A percentile compares a stretch with the other conserved stretches of the same genome.
phyloP scores from a whole-genome alignment of 1,284 basidiomycete genomes.

The Marasmius tenuissimus region DNA sequence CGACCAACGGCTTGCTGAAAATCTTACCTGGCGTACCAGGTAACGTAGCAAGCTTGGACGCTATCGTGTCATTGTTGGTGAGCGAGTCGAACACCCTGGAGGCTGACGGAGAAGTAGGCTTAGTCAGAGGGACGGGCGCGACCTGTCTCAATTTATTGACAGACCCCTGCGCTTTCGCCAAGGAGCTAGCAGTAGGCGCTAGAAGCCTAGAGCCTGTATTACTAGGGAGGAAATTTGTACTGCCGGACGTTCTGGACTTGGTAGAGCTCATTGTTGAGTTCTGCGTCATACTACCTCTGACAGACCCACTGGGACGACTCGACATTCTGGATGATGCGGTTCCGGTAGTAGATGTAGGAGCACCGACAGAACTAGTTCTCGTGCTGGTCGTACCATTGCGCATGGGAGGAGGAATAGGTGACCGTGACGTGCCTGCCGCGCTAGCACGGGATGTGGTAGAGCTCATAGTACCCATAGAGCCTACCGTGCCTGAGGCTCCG shows the following conservation, averaged over 20 bases:
- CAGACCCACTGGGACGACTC: neutral
- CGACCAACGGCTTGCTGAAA: constrained; percentile 52
- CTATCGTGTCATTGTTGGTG: constrained; percentile 38
- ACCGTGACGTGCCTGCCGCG: constrained; percentile 8
- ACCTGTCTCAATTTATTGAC: constrained; percentile 3
- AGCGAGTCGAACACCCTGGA: constrained; percentile 22
- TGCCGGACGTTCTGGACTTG: neutral
- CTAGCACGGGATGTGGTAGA: constrained; percentile 13
- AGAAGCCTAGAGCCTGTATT: constrained; percentile 53
- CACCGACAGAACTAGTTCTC: constrained; percentile 22
- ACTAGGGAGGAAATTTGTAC: constrained; percentile 12
- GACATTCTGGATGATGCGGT: neutral
- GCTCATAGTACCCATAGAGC: constrained; percentile 8
- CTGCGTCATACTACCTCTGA: neutral
- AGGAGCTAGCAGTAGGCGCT: constrained; percentile 75
- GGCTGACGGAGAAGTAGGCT: neutral
- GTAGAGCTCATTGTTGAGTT: neutral
- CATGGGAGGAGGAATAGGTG: constrained; percentile 19
- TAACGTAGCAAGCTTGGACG: constrained; percentile 13
- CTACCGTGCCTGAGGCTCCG: constrained; percentile 9
- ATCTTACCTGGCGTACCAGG: constrained; percentile 37
- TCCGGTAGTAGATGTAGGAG: constrained; percentile 11
- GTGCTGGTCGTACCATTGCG: constrained; percentile 14
- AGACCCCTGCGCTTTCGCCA: constrained; percentile 52
- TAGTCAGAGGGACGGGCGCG: neutral